These are phyloP conservation scores for Rhododendron ferrugineum DNA, from an alignment of 148 eudicot species.

Conservation along the genomic window DNA sequence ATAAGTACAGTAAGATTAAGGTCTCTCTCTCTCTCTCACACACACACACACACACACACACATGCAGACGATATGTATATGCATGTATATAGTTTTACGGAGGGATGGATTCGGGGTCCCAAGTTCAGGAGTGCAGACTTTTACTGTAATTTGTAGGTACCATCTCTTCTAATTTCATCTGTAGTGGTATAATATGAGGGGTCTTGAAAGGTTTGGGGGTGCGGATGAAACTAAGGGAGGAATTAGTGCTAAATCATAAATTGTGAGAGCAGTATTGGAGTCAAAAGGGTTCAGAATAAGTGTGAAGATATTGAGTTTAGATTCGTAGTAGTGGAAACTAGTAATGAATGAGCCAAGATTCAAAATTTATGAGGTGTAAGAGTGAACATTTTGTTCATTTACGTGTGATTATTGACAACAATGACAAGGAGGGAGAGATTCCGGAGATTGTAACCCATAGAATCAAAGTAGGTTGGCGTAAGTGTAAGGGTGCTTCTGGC, in stretches of 20 bases:
- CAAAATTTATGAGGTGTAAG: background rate
- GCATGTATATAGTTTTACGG: background rate
- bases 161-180: background rate
- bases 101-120: background rate
- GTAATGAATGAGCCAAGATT: background rate
- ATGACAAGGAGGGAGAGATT: background rate
- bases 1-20: slow-evolving; percentile 41
- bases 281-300: background rate
- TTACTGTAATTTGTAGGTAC: background rate
- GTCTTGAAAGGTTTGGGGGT: background rate
- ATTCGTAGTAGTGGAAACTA: background rate
- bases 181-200: background rate
- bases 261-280: background rate
- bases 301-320: background rate
- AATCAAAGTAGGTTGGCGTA: background rate
- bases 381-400: background rate
- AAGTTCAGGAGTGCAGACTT: background rate
- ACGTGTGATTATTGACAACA: background rate
- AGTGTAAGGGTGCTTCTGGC: background rate
- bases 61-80: background rate
- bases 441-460: background rate
- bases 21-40: slow-evolving; percentile 22
- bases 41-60: background rate
- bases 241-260: background rate
- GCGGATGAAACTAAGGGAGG: background rate